Base-by-base conservation (phyloP, 1,139 yeast species). In the Sugiyamaella japonica region DNA sequence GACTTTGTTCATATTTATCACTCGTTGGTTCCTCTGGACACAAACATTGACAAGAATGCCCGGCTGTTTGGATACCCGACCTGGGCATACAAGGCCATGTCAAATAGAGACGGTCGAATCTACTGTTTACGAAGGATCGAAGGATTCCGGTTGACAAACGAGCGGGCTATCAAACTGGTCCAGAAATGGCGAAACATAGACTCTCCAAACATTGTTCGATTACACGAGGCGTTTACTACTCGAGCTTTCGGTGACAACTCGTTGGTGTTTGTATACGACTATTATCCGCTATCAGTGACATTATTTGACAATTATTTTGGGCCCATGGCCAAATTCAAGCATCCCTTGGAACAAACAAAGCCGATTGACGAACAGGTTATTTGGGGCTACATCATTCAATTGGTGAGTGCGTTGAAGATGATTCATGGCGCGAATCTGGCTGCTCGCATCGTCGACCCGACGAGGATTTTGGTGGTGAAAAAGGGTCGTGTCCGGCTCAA, bases 161-260 rank as follows among this genome's bases (percentile, higher is more conserved):
- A 89, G 57, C 79, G 77, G 56, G 77, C 81, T 42, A 74, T 85
- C 56, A 65, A 73, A 23, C 67, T 71, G 5, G 75, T 84, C 45
- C 78, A 79, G 56, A 75, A 69, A 52, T 85, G 89, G 89, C 72
- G 70, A 48, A 40, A 40, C 13, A 71, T 76, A 29, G 73, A 75
- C 60, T 60, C 62, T 23, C 80, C 91, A 12, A 84, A 85, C 62
- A 74, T 89, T 15, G 89, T 87, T 1, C 77, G 78, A 40, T 72
- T 90, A 7, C 79, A 81, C 51, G 97, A 91, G 67, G 90, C 95
- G 9, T 93, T 93, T 68, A 86, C 97, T 0, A 85, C 95, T 9
- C 81, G 89, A 59, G 88, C 91, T 5, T 93, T 95, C 73, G 91
- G 90, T 40, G 93, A 87, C 61, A 78, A 80, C 57, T 83, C 89